Base-by-base conservation (phyloP, 2,329 filamentous ascomycete genomes). In the Calonectria hongkongensis region DNA sequence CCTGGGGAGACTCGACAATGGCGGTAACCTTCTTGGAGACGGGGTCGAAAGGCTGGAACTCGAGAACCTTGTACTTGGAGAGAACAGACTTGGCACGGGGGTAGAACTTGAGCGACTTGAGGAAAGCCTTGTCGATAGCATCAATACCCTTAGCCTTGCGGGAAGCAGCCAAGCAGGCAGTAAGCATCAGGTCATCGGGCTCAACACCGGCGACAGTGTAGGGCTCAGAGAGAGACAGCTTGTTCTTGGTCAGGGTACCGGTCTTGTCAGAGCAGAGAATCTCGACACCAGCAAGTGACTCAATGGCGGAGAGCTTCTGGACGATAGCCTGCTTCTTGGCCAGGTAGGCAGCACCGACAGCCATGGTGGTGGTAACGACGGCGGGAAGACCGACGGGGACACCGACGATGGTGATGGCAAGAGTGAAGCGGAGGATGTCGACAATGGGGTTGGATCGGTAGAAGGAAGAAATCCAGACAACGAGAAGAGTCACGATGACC, bases 101-200 rank as follows among this genome's bases (percentile, higher is more conserved):
- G 84, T 97, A 98, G 87, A 89, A 93, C 83, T 91, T 91, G 75
- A 98, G 92, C 27, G 94, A 91, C 88, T 97, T 97, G 79, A 98
- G 89, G 89, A 98, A 98, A 83, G 95, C 95, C 89, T 96, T 97
- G 90, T 98, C 95, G 79, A 98, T 98, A 78, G 95, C 94, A 83
- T 98, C 95, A 76, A 98, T 96, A 88, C 95, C 95, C 89, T 97
- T 97, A 91, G 96, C 96, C 91, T 97, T 98, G 88, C 95, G 94
- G 78, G 94, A 96, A 75, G 95, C 95, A 81, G 95, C 95, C 81
- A 98, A 87, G 85, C 95, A 97, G 81, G 95, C 95, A 87, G 95
- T 97, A 77, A 97, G 89, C 94, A 98, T 97, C 75, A 98, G 93
- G 81, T 97, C 95, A 85, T 97, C 94, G 43, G 93, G 90, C 78